Evolutionary conservation across 345 rosid genomes (phyloP).

Genomic region (Arabidopsis arenosa): DNA sequence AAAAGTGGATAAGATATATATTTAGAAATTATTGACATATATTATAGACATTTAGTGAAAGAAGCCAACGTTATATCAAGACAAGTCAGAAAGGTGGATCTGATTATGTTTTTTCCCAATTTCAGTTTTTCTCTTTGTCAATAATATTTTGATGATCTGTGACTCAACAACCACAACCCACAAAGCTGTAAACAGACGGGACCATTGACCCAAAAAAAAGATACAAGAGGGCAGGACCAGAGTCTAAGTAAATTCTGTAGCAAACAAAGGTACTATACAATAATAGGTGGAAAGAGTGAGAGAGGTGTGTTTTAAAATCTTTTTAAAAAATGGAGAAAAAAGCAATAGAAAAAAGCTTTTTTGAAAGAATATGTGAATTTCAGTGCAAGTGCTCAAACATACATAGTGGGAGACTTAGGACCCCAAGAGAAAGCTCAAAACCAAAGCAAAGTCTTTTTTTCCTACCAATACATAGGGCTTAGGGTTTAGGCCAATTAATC

Average conservation of each 20-base stretch:
- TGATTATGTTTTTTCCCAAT: not conserved
- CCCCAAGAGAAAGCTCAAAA: constrained; percentile 1
- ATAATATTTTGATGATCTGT: not conserved
- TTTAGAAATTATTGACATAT: not conserved
- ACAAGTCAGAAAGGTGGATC: too few species aligned
- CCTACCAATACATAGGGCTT: not conserved
- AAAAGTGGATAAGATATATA: constrained; percentile 7
- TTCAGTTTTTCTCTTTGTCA: constrained; percentile 1
- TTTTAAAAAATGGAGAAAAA: not conserved
- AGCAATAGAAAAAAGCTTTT: not conserved
- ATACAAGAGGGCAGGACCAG: constrained; percentile 13
- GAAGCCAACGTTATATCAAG: not conserved
- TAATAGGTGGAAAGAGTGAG: not conserved
- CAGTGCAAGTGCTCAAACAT: constrained; percentile 26
- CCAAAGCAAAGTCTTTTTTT: constrained; percentile 28
- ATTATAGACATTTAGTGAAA: not conserved
- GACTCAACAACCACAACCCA: not conserved
- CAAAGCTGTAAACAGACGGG: constrained; percentile 6
- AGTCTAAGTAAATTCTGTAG: constrained; percentile 9
- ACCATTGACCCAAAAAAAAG: constrained; percentile 10
- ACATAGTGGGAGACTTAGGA: constrained; percentile 37
- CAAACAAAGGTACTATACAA: not conserved
- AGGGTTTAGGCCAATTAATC: not conserved
- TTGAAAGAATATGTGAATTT: constrained; percentile 20
- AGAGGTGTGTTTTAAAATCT: not conserved